Evolutionary conservation across 2,329 filamentous ascomycete species (phyloP).

Genomic region (Aspergillus quadricinctus): DNA sequence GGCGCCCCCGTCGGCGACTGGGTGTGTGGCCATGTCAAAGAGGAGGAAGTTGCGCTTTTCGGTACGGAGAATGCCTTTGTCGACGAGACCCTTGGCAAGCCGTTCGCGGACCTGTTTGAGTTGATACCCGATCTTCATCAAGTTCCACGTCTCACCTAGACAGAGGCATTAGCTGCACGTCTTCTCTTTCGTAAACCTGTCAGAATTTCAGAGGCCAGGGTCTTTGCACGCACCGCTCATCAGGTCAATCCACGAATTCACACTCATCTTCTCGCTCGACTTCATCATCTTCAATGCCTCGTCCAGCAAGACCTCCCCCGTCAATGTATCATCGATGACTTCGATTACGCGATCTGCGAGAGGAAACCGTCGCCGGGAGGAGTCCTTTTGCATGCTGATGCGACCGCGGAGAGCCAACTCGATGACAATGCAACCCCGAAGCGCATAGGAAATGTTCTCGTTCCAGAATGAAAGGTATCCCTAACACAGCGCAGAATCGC

Average conservation of each 20-base stretch:
- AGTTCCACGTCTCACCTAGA: constrained; percentile 95
- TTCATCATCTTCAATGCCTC: constrained; percentile 99
- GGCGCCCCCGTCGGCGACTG: constrained; percentile 89
- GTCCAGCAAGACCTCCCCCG: constrained; percentile 93
- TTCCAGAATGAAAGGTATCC: constrained; percentile 99
- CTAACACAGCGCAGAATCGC: constrained; percentile 43
- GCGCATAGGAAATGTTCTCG: constrained; percentile 97
- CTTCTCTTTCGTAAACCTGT: not conserved
- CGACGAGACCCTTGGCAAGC: constrained; percentile 92
- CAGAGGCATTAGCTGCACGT: constrained; percentile 8
- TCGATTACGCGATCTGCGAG: constrained; percentile 92
- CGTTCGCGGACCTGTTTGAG: constrained; percentile 98
- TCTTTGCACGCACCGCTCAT: constrained; percentile 72
- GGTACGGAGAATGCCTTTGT: constrained; percentile 96
- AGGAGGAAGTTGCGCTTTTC: constrained; percentile 99
- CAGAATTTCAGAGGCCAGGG: not conserved
- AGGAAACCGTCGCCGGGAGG: constrained; percentile 83
- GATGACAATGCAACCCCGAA: constrained; percentile 96
- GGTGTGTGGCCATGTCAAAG: constrained; percentile 99
- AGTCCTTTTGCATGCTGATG: constrained; percentile 98
- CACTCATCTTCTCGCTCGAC: constrained; percentile 99
- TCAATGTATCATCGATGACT: constrained; percentile 93
- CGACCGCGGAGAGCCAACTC: constrained; percentile 94
- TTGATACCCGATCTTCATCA: constrained; percentile 99
- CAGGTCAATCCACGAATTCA: constrained; percentile 97